Conservation (phyloP, 2,329 filamentous ascomycete species). For the Emydomyces testavorans region DNA sequence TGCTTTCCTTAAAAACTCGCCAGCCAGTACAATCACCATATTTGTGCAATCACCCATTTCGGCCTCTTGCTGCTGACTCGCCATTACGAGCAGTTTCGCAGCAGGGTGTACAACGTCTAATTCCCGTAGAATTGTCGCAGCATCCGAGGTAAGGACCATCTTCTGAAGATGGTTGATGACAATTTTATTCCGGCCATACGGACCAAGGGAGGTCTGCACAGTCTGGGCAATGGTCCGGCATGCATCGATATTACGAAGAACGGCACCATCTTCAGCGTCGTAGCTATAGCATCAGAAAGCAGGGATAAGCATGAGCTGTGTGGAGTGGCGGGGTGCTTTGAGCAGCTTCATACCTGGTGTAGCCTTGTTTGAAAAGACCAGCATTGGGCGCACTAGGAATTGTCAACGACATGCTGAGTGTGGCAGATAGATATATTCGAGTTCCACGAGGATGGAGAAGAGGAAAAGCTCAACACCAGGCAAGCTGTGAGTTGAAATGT, state of each 20-base stretch:
- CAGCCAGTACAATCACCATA: slow-evolving; percentile 87
- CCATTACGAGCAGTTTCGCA: slow-evolving; percentile 96
- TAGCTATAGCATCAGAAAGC: slow-evolving; percentile 50
- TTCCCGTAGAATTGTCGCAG: slow-evolving; percentile 92
- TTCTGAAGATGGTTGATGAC: slow-evolving; percentile 99
- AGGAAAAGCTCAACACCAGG: not conserved
- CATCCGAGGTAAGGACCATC: slow-evolving; percentile 98
- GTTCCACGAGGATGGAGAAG: not conserved
- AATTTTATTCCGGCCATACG: slow-evolving; percentile 97
- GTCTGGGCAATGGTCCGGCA: slow-evolving; percentile 92
- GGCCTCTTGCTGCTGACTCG: slow-evolving; percentile 93
- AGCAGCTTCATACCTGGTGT: slow-evolving; percentile 63
- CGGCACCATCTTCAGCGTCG: slow-evolving; percentile 96
- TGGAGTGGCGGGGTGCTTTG: slow-evolving; percentile 16
- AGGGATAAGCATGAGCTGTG: slow-evolving; percentile 17
- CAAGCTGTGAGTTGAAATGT: slow-evolving; percentile 6
- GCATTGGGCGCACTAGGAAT: slow-evolving; percentile 90
- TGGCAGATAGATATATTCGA: not conserved
- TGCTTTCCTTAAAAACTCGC: slow-evolving; percentile 91
- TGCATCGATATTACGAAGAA: slow-evolving; percentile 96
- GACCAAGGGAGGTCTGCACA: slow-evolving; percentile 91
- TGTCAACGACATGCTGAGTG: slow-evolving; percentile 70
- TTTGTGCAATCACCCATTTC: slow-evolving; percentile 99
- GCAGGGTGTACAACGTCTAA: slow-evolving; percentile 97
- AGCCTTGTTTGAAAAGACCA: slow-evolving; percentile 89